Percentiles rank a stretch among this genome's conserved stretches.
These are phyloP conservation scores for Fusarium luffae DNA, from an alignment of 2,329 filamentous ascomycete genomes.

Conservation along the genomic window DNA sequence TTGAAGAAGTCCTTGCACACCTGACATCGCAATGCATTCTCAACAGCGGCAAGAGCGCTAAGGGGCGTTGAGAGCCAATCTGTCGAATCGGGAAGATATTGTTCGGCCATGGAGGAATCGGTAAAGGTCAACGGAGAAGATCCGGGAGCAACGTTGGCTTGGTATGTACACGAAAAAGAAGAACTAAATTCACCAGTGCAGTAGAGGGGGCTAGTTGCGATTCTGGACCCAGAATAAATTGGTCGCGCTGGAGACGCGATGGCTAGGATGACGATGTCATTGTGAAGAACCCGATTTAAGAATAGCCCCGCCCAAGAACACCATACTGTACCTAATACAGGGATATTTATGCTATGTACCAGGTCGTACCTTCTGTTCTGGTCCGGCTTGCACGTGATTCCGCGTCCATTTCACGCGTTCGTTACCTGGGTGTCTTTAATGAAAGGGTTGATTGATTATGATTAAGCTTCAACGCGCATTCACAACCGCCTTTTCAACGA, in stretches of 20 bases:
- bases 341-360: neutral
- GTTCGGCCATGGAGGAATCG: conserved; percentile 45
- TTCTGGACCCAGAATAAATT: conserved; percentile 16
- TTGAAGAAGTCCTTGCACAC: conserved; percentile 98
- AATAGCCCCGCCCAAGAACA: neutral
- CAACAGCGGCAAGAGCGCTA: conserved; percentile 74
- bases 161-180: neutral
- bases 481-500: neutral
- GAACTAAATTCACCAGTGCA: neutral
- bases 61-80: conserved; percentile 83
- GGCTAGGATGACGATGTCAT: conserved; percentile 22
- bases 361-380: neutral
- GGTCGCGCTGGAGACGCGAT: conserved; percentile 43
- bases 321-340: neutral
- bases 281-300: conserved; percentile 2
- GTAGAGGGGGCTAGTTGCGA: neutral
- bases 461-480: conserved; percentile 3
- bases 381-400: conserved; percentile 48
- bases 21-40: conserved; percentile 90
- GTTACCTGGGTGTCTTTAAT: conserved; percentile 7
- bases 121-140: neutral
- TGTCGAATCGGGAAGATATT: conserved; percentile 77
- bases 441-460: conserved; percentile 20
- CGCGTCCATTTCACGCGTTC: conserved; percentile 46
- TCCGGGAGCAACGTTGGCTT: neutral